Evolutionary conservation across 768 basidiomycete species (phyloP).

Genomic region (Tulasnella sp.): DNA sequence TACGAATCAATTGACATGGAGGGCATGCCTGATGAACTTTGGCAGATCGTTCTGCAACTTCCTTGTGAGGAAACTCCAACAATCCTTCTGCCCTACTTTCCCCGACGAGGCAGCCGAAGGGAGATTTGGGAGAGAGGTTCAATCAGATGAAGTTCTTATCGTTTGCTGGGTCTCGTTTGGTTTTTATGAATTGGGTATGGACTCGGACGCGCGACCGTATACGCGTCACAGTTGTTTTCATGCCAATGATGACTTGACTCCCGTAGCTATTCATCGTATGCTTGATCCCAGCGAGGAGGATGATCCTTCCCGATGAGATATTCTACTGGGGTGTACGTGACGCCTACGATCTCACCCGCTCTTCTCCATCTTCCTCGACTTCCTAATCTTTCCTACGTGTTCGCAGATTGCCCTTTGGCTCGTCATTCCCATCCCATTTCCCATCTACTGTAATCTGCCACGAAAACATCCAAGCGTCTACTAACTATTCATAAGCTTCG

Average conservation of each 20-base stretch:
- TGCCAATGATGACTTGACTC: neutral
- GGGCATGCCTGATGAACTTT: too few relatives aligned
- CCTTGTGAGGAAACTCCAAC: too few relatives aligned
- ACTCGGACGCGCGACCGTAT: slow-evolving; percentile 18
- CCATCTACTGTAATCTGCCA: slow-evolving; percentile 32
- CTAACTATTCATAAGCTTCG: slow-evolving; percentile 28
- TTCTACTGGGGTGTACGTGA: slow-evolving; percentile 20
- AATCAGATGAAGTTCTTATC: slow-evolving; percentile 23
- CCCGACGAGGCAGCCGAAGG: slow-evolving; percentile 5
- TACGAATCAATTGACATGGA: too few relatives aligned
- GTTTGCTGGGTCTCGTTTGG: slow-evolving; percentile 25
- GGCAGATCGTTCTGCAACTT: too few relatives aligned
- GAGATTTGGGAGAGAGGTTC: slow-evolving; percentile 14
- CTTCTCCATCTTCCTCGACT: neutral
- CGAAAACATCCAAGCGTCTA: slow-evolving; percentile 25
- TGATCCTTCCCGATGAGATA: slow-evolving; percentile 16
- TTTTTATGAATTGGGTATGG: slow-evolving; percentile 32
- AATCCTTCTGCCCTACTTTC: neutral
- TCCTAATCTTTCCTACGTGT: neutral
- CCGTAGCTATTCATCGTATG: slow-evolving; percentile 12
- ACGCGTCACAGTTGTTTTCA: neutral
- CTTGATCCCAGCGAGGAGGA: slow-evolving; percentile 16
- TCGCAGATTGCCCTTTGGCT: slow-evolving; percentile 18
- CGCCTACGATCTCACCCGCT: neutral
- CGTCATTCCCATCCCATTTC: slow-evolving; percentile 29